These are phyloP conservation scores for Carex kokanica DNA, from an alignment of 176 grass and related monocot genomes.

Conservation along the genomic window DNA sequence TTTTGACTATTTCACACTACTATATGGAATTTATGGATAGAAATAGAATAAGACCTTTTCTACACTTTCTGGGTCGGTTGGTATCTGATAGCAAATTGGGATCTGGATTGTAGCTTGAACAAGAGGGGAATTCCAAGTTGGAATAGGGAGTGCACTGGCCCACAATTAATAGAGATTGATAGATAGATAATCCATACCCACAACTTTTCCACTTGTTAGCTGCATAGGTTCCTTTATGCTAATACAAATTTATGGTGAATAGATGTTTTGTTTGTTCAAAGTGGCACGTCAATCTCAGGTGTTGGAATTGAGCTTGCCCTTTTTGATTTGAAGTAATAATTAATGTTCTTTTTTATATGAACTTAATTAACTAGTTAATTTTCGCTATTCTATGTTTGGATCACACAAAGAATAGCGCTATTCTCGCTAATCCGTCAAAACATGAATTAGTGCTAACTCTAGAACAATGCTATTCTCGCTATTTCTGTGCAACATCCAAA, in stretches of 20 bases:
- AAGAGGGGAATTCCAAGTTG: conserved; percentile 14
- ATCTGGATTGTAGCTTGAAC: conserved; percentile 4
- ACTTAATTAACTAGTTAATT: neutral
- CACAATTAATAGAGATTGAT: neutral
- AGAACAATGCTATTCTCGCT: too few species aligned
- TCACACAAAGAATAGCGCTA: too few species aligned
- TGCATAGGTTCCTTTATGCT: neutral
- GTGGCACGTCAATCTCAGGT: conserved; percentile 21
- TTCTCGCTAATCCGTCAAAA: too few species aligned
- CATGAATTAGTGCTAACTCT: too few species aligned
- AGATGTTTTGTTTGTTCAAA: conserved; percentile 16
- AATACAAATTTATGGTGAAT: conserved; percentile 15
- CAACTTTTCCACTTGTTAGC: conserved; percentile 16
- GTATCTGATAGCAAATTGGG: conserved; percentile 1
- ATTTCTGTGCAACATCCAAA: too few species aligned
- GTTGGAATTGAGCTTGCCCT: neutral
- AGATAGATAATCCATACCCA: neutral
- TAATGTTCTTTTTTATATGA: neutral
- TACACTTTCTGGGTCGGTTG: neutral
- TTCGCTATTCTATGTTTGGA: too few species aligned
- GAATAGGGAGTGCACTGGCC: conserved; percentile 7
- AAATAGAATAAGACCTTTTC: neutral
- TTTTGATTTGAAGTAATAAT: neutral
- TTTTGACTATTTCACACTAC: conserved; percentile 21
- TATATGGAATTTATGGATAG: neutral